A percentile compares a stretch with the other conserved stretches of the same genome.
Conservation (phyloP, 192 early-diverging fungal genomes). For the Coemansia sp. region DNA sequence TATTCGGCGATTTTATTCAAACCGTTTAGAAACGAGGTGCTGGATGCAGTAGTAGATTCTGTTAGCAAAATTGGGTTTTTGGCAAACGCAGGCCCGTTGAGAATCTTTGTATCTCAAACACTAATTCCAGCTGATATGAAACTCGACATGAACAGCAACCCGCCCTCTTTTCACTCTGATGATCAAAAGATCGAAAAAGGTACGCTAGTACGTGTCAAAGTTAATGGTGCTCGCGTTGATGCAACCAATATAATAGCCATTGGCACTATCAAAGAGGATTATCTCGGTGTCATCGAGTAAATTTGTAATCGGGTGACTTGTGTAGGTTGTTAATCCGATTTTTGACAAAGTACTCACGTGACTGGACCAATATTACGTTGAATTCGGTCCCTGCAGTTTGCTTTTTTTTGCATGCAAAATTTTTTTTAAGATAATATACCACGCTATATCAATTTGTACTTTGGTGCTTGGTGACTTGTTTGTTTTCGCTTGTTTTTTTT, state of each 20-base stretch:
- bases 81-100: conserved; percentile 88
- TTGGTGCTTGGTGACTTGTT: not conserved
- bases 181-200: conserved; percentile 85
- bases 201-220: conserved; percentile 78
- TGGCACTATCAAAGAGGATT: conserved; percentile 98
- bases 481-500: not conserved
- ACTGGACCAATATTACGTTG: conserved; percentile 6
- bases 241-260: conserved; percentile 93
- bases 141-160: conserved; percentile 86
- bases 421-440: not conserved
- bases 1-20: conserved; percentile 97
- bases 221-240: conserved; percentile 86
- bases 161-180: conserved; percentile 78
- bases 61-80: conserved; percentile 97
- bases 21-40: conserved; percentile 94
- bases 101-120: conserved; percentile 85
- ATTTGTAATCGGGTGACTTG: not conserved
- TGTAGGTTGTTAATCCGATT: not conserved
- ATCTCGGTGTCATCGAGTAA: conserved; percentile 73
- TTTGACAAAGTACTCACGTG: conserved; percentile 3
- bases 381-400: not conserved
- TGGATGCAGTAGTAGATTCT: conserved; percentile 84
- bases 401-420: not conserved
- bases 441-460: not conserved
- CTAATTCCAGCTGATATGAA: conserved; percentile 85